Base-by-base conservation (phyloP, 345 rosid genomes). In the Viola odorata region DNA sequence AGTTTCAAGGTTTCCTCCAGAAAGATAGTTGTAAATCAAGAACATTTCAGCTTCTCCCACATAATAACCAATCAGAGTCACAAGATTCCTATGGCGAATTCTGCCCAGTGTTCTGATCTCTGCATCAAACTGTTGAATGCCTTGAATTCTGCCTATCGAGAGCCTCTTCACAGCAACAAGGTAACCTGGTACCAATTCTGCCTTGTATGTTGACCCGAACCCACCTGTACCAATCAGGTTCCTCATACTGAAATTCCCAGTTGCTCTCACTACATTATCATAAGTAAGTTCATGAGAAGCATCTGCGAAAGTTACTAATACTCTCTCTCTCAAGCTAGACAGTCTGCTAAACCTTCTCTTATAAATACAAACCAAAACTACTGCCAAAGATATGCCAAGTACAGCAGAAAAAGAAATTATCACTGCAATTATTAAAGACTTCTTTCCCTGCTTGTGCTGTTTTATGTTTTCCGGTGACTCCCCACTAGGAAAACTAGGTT, bases 151-250 rank as follows among this genome's bases (percentile, higher is more conserved):
- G 51, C 87, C 85, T 8, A 80, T 69, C 12, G 78, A 80, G 45
- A 85, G 87, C 80, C 73, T 82, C 78, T 85, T 85, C 12, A 85
- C 84, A 37, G 91, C 91, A 12, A 85, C 84, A 38, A 75, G 66
- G 72, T 69, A 75, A 69, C 85, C 91, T 1, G 85, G 81, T 17
- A 67, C 50, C 68, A 85, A 16, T 68, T 85, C 87, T 15, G 91
- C 87, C 73, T 73, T 80, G 80, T 85, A 85, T 13, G 91, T 85
- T 55, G 87, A 82, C 49, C 91, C 91, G 37, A 85, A 85, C 32
- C 87, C 91, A 58, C 91, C 91, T 0, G 78, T 71, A 47, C 91
- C 91, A 6, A 85, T 85, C 47, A 85, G 78, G 65, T 82, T 77
- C 60, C 79, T 63, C 1, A 77, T 41, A 64, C 84, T 80, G 73